phyloP scores from a whole-genome alignment of 2,329 filamentous ascomycete genomes.

The Aspergillus aculeatus region DNA sequence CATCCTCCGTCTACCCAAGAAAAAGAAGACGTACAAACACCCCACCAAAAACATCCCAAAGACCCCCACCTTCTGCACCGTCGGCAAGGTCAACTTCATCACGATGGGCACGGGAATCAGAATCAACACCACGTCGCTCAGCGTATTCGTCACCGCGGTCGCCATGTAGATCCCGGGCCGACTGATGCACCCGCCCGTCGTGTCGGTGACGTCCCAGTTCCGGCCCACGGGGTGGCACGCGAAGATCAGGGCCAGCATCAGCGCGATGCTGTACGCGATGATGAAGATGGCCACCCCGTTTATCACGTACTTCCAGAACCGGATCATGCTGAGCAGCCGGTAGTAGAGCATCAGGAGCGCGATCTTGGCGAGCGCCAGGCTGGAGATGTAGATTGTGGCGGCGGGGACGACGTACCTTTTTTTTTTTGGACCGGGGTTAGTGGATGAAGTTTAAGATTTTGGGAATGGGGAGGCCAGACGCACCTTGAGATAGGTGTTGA shows the following conservation, averaged over 20 bases:
- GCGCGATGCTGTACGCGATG: slow-evolving; percentile 19
- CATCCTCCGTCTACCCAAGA: too few relatives aligned
- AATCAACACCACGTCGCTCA: slow-evolving; percentile 24
- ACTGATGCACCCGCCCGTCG: slow-evolving; percentile 19
- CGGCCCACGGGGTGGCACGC: slow-evolving; percentile 22
- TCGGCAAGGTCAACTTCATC: slow-evolving; percentile 12
- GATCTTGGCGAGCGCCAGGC: slow-evolving; percentile 24
- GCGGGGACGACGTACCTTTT: slow-evolving; percentile 18
- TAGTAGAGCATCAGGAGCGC: slow-evolving; percentile 27
- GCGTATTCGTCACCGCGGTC: slow-evolving; percentile 23
- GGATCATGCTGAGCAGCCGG: slow-evolving; percentile 18
- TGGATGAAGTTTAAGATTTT: too few relatives aligned
- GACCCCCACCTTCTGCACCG: slow-evolving; percentile 19
- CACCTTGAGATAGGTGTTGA: neutral
- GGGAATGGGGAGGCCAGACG: too few relatives aligned
- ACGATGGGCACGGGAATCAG: slow-evolving; percentile 21
- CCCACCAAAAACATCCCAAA: slow-evolving; percentile 20
- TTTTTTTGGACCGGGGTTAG: too few relatives aligned
- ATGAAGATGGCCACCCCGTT: slow-evolving; percentile 20
- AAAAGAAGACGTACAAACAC: slow-evolving; percentile 14
- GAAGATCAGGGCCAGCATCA: slow-evolving; percentile 24
- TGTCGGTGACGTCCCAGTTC: slow-evolving; percentile 18
- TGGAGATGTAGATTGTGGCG: slow-evolving; percentile 23
- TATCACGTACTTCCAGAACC: slow-evolving; percentile 13
- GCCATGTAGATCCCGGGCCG: slow-evolving; percentile 20